Evolutionary conservation across 2,329 filamentous ascomycete species (phyloP), one percentile per base, ranked within the genome.

Genomic region (Ambrosiella cleistominuta): DNA sequence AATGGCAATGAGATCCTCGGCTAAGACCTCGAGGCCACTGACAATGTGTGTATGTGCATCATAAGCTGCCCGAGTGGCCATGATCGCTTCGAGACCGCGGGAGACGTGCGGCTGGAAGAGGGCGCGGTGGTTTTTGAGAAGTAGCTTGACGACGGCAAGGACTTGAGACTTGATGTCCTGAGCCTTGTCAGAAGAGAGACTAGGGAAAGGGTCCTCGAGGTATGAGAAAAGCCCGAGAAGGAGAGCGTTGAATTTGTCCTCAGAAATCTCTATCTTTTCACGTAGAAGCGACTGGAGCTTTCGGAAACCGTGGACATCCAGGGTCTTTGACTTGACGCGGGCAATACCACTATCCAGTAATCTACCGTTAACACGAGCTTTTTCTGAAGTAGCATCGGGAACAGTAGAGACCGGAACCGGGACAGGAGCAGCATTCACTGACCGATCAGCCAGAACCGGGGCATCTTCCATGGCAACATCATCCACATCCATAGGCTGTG

Each of bases 281-380:
- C 84, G 82, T 61, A 88, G 76, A 62, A 89, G 76, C 44, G 82
- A 82, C 67, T 90, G 86, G 54, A 90, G 73, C 65, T 86, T 86
- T 57, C 86, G 80, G 74, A 90, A 88, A 59, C 86, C 86, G 66
- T 89, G 85, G 2, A 86, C 85, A 66, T 90, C 86, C n/a, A 91
- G 77, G 0, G 80, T 80, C 64, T 81, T 80, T 37, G 79, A 75
- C 63, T 81, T 81, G 63, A 90, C 83, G 62, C 86, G 85, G 56
- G 81, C 74, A 63, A 90, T 86, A 54, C 84, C 86, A 64, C 85
- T 89, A 38, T 83, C 79, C 4, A 91, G 75, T 27, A 90, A 72
- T 50, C 83, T 79, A 7, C 71, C 70, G 64, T 75, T 80, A 63
- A 82, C 79, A 53, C 75, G 76, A 3, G 70, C 65, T 64, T 79